Evolutionary conservation across 345 rosid species (phyloP), one percentile per base, ranked within the genome.

Genomic region (Triadica sebifera): DNA sequence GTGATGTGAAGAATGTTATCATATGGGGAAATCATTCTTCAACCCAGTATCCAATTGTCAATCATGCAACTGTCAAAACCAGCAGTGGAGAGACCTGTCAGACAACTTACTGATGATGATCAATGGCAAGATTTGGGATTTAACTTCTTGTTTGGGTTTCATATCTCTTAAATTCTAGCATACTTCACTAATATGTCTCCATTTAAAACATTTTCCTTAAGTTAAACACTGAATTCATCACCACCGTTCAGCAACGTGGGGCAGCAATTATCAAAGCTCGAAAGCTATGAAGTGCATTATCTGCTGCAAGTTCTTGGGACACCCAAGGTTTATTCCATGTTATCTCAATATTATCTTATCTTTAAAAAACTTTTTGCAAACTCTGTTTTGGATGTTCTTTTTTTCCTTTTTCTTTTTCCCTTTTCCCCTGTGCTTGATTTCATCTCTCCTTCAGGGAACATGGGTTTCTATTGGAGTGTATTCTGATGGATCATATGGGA

Each of bases 1-100:
- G 83, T 49, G 86, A 87, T 25, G 90, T 92, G 60, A 94, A 86
- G 80, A 94, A 94, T 46, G 87, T 86, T 4, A 84, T 88, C 70
- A 81, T 94, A 19, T 92, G 97, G 95, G 97, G 97, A 17, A 91
- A 91, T 77, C 98, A 94, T 77, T 94, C 94, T n/a, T 88, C 96
- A 24, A 90, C 97, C 57, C 98, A 91, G 49, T 90, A 90, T 74
- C 98, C 98, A 25, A 97, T 91, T 77, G 89, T 75, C 70, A 90
- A 82, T 60, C 97, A 94, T 25, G 93, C 93, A 15, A 85, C 83
- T 34, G 87, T 85, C 49, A 59, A 64, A 66, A 77, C 83, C 45
- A 55, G 77, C 68, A 57, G 52, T 3, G 87, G 86, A 50, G 87
- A 86, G 49, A 62, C 71, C 88, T 65, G 82, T 85, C 9, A 82